Percentiles rank a stretch among this genome's conserved stretches.
Conservation (phyloP, 2,329 filamentous ascomycete species). For the Epichloe coenophiala region DNA sequence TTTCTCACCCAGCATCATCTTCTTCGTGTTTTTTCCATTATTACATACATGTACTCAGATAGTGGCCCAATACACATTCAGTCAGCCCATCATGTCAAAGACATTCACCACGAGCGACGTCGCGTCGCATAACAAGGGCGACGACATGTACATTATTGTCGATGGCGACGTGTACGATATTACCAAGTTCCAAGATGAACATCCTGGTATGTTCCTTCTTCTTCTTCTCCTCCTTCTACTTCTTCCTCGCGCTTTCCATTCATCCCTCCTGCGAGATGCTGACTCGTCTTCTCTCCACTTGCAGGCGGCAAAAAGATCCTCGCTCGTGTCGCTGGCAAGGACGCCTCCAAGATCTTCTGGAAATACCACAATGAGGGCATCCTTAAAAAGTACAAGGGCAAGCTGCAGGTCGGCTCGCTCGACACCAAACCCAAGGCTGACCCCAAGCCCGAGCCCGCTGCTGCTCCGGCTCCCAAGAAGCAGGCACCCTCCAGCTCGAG, state of each 20-base stretch:
- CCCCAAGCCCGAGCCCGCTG: slow-evolving; percentile 22
- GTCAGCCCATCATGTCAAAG: slow-evolving; percentile 57
- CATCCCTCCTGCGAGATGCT: background rate
- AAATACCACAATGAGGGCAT: slow-evolving; percentile 76
- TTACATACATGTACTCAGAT: background rate
- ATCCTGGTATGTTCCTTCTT: slow-evolving; percentile 52
- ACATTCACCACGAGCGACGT: slow-evolving; percentile 76
- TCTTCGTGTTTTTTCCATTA: too few species aligned
- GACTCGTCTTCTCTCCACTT: background rate
- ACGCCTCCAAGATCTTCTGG: slow-evolving; percentile 55
- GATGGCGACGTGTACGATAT: slow-evolving; percentile 95
- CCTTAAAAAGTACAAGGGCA: slow-evolving; percentile 70
- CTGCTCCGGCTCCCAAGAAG: slow-evolving; percentile 16
- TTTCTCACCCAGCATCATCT: background rate
- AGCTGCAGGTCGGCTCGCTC: slow-evolving; percentile 73
- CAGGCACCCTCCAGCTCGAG: slow-evolving; percentile 20
- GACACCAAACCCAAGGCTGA: slow-evolving; percentile 71
- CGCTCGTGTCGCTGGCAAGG: slow-evolving; percentile 49
- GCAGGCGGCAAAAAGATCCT: slow-evolving; percentile 54
- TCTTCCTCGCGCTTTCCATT: background rate
- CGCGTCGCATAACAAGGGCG: slow-evolving; percentile 77
- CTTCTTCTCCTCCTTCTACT: too few species aligned
- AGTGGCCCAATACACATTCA: background rate
- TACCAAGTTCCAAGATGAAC: slow-evolving; percentile 75
- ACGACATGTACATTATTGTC: slow-evolving; percentile 78